These are phyloP conservation scores for Candolleomyces aberdarensis DNA, from an alignment of 768 basidiomycete genomes.

Conservation along the genomic window DNA sequence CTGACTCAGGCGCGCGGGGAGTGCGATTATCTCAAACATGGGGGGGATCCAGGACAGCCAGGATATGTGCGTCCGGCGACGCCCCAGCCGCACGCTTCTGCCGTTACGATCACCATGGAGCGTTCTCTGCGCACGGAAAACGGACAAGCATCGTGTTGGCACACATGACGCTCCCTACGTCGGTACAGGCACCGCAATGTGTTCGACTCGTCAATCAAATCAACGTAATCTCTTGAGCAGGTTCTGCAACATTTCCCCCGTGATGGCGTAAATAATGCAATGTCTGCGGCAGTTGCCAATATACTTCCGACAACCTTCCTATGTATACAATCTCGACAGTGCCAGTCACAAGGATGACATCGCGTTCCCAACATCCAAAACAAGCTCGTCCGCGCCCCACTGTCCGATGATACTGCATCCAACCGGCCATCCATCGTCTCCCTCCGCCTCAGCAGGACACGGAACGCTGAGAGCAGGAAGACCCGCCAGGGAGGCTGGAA, in stretches of 20 bases:
- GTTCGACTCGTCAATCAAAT: background rate
- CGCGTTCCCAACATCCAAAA: conserved; percentile 50
- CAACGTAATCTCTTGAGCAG: background rate
- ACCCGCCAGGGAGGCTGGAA: conserved; percentile 89
- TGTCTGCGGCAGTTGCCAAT: too few species aligned
- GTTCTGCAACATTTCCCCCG: background rate
- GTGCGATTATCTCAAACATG: too few species aligned
- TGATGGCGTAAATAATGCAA: background rate
- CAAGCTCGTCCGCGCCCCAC: conserved; percentile 74
- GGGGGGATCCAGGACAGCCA: too few species aligned
- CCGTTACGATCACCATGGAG: too few species aligned
- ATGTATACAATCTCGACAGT: conserved; percentile 24
- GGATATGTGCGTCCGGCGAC: too few species aligned
- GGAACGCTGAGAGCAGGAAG: conserved; percentile 82
- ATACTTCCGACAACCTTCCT: conserved; percentile 19
- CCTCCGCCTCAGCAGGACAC: conserved; percentile 23
- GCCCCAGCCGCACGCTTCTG: too few species aligned
- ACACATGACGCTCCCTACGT: background rate
- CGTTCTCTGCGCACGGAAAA: too few species aligned
- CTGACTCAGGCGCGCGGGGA: too few species aligned
- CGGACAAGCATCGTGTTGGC: background rate
- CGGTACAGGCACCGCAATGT: background rate
- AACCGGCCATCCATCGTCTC: conserved; percentile 74
- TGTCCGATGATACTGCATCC: conserved; percentile 83
- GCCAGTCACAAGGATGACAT: conserved; percentile 8